These are phyloP conservation scores for Pseudogymnoascus verrucosus DNA, from an alignment of 2,329 filamentous ascomycete species.

Conservation along the genomic window DNA sequence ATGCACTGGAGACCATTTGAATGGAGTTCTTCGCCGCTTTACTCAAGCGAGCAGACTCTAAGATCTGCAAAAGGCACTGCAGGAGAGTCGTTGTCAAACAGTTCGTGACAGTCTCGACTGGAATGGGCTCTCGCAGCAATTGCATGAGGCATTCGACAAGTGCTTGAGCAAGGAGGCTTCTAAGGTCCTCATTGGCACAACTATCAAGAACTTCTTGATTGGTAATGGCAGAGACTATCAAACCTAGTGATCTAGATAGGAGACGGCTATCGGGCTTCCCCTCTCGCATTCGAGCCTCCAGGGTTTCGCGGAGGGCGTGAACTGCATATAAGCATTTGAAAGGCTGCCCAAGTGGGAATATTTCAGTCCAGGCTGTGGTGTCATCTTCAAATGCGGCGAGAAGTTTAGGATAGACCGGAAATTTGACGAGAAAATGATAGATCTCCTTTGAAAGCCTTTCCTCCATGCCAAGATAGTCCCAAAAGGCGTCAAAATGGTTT, in stretches of 20 bases:
- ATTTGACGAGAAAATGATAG: conserved; percentile 60
- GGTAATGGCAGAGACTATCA: conserved; percentile 54
- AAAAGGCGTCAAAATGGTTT: conserved; percentile 75
- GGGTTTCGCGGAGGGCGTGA: conserved; percentile 55
- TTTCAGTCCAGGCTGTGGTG: conserved; percentile 44
- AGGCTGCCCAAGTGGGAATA: conserved; percentile 62
- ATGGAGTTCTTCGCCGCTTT: conserved; percentile 21
- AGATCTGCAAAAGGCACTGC: conserved; percentile 25
- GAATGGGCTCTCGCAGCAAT: conserved; percentile 29
- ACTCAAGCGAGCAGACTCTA: conserved; percentile 20
- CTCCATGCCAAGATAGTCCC: conserved; percentile 68
- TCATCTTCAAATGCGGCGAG: conserved; percentile 50
- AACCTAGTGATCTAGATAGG: conserved; percentile 37
- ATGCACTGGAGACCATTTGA: conserved; percentile 34
- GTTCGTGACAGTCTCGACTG: conserved; percentile 27
- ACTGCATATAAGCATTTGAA: conserved; percentile 69
- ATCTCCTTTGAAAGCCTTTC: conserved; percentile 62
- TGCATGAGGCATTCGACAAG: conserved; percentile 50
- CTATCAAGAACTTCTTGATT: conserved; percentile 44
- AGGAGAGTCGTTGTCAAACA: conserved; percentile 29
- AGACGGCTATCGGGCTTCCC: conserved; percentile 12
- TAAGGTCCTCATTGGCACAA: conserved; percentile 37
- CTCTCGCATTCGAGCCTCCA: conserved; percentile 29
- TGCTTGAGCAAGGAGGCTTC: conserved; percentile 41
- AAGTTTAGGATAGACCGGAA: conserved; percentile 60